Conservation (phyloP, 2,329 filamentous ascomycete genomes). For the Colletotrichum sp. region DNA sequence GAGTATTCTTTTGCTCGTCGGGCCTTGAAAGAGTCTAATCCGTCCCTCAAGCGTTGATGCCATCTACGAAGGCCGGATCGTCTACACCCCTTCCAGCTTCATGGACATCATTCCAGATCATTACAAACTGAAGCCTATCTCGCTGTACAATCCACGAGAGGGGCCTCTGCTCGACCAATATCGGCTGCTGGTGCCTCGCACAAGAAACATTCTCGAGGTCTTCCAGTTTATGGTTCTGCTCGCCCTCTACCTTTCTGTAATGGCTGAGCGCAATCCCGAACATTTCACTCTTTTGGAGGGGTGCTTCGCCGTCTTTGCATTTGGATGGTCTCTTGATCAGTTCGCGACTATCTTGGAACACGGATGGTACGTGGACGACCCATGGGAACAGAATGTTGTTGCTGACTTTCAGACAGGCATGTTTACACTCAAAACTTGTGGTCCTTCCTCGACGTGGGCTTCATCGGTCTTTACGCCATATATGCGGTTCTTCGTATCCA, state of each 20-base stretch:
- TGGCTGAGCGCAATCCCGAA: conserved; percentile 69
- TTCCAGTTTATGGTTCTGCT: conserved; percentile 76
- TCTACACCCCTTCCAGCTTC: conserved; percentile 82
- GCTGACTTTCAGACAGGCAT: conserved; percentile 52
- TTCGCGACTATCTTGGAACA: conserved; percentile 80
- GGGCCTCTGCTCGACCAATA: conserved; percentile 84
- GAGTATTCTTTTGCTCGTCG: conserved; percentile 23
- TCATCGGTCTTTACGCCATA: conserved; percentile 71
- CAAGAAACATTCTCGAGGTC: conserved; percentile 76
- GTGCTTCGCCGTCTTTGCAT: conserved; percentile 73
- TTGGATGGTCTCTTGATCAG: conserved; percentile 81
- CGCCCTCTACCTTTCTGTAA: conserved; percentile 71
- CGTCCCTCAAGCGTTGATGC: conserved; percentile 62
- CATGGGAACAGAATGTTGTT: background rate
- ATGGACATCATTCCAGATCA: conserved; percentile 85
- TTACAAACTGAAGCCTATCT: conserved; percentile 84
- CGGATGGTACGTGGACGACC: conserved; percentile 53
- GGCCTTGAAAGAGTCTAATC: background rate
- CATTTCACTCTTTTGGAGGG: conserved; percentile 64
- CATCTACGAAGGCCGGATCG: conserved; percentile 80
- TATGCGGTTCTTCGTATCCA: conserved; percentile 74
- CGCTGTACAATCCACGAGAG: conserved; percentile 77
- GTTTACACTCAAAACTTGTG: conserved; percentile 89
- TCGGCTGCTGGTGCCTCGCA: conserved; percentile 81
- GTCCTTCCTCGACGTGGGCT: conserved; percentile 85